Evolutionary conservation across 2,329 filamentous ascomycete genomes (phyloP), one percentile per base, ranked within the genome.

Genomic region (Hypoxylon sp.): DNA sequence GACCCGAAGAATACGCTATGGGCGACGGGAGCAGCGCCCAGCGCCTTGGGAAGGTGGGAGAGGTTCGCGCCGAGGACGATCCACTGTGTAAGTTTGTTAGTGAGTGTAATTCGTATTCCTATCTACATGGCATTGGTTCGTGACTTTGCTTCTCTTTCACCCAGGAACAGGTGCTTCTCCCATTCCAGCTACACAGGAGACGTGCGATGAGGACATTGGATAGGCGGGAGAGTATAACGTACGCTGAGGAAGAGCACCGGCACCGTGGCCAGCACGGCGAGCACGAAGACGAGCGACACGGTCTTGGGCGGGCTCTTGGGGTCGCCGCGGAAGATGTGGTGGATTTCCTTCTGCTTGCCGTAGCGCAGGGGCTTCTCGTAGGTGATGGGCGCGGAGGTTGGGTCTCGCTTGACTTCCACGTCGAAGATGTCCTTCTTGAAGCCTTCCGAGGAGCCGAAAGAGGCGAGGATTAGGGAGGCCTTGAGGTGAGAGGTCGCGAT

Each of bases 1-100:
- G 94, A 97, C 54, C 91, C 92, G 72, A 96, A 91, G 83, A 98
- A 99, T 32, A 94, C 79, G 29, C 83, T 83, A 77, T 99, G 95
- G 4, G 95, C 90, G 45, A 97, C 73, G 1, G 96, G 95, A 0
- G 93, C 92, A 21, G 87, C 84, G 62, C 87, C 83, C 53, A 97
- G 80, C 7, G 96, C 95, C 77, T 91, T 91, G 55, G 87, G 79
- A 1, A 96, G 80, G 77, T 98, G 93, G 74, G 86, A 86, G 65
- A 94, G 75, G 79, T 99, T 99, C 74, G 89, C 95, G 67, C 95
- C 95, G 53, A 97, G 85, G 55, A 86, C 81, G 63, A 90, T 78
- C 95, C 95, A 99, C 91, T 94, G 66, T 68, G 61, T 45, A 9
- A 55, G 25, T 29, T 53, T 46, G 25, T 59, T 46, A 62, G 57